These are phyloP conservation scores for Thermothelomyces thermophilus DNA, from an alignment of 2,329 filamentous ascomycete genomes.

Conservation along the genomic window DNA sequence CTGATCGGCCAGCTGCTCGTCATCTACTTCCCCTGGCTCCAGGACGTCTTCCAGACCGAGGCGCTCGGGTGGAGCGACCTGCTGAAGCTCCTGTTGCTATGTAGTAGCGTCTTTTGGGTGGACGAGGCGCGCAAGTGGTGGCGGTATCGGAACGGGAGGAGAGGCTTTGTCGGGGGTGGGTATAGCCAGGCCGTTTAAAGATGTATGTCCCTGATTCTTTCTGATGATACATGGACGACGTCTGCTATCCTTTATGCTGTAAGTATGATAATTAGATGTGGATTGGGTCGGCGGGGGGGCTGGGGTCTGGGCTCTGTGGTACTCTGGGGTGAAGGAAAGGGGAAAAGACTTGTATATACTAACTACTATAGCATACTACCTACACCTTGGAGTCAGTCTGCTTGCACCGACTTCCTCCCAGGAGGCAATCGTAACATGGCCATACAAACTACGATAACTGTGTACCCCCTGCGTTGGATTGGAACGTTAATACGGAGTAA, in stretches of 20 bases:
- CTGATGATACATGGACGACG: constrained; percentile 1
- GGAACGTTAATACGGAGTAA: no score
- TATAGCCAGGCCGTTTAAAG: constrained; percentile 17
- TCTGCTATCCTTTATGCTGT: constrained; percentile 12
- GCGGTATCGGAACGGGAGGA: constrained; percentile 41
- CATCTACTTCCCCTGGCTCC: constrained; percentile 89
- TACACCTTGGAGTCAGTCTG: no score
- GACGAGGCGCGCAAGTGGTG: constrained; percentile 86
- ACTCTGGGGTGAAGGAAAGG: no score
- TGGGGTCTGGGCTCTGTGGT: no score
- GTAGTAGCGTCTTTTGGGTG: constrained; percentile 90
- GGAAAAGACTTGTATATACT: no score
- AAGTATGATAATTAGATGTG: constrained; percentile 8
- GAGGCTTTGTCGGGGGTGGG: neutral
- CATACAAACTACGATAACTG: no score
- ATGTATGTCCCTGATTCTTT: neutral
- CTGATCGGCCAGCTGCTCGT: constrained; percentile 82
- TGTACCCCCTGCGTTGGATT: no score
- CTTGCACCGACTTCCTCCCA: no score
- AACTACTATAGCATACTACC: no score
- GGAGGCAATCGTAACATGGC: no score
- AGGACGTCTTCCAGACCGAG: constrained; percentile 94
- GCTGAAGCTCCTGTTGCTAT: constrained; percentile 62
- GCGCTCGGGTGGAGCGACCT: constrained; percentile 69
- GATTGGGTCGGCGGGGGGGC: neutral